Conservation (phyloP, 2,329 filamentous ascomycete genomes). For the Phymatotrichopsis omnivora region DNA sequence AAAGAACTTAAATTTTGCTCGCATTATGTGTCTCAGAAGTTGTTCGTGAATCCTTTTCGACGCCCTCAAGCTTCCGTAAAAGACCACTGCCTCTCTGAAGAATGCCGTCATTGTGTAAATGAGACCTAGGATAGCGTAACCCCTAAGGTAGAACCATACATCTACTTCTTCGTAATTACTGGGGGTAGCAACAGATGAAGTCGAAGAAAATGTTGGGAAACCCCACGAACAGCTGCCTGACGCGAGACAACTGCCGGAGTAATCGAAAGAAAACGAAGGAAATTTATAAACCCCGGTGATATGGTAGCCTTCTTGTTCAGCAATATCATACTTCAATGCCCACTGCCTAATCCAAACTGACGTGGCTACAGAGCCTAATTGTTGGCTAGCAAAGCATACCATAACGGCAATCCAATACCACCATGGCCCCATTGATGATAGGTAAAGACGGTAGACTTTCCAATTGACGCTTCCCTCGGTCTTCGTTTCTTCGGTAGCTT, state of each 20-base stretch:
- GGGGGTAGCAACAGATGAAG: constrained; percentile 36
- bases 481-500: constrained; percentile 58
- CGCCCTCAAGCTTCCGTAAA: constrained; percentile 81
- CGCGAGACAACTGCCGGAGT: constrained; percentile 39
- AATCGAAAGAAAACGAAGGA: constrained; percentile 7
- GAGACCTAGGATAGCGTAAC: constrained; percentile 73
- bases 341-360: constrained; percentile 93
- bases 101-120: constrained; percentile 73
- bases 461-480: constrained; percentile 79
- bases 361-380: constrained; percentile 74
- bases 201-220: constrained; percentile 30
- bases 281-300: background rate
- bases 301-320: constrained; percentile 31
- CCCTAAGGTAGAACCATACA: constrained; percentile 67
- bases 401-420: constrained; percentile 81
- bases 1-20: constrained; percentile 95
- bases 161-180: constrained; percentile 51
- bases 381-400: constrained; percentile 67
- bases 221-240: constrained; percentile 44
- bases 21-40: constrained; percentile 67
- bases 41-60: constrained; percentile 73
- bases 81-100: constrained; percentile 74
- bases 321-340: constrained; percentile 73
- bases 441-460: constrained; percentile 74
- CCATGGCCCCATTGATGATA: constrained; percentile 87